phyloP scores from a whole-genome alignment of 768 basidiomycete genomes.

The Russula ochroleuca region DNA sequence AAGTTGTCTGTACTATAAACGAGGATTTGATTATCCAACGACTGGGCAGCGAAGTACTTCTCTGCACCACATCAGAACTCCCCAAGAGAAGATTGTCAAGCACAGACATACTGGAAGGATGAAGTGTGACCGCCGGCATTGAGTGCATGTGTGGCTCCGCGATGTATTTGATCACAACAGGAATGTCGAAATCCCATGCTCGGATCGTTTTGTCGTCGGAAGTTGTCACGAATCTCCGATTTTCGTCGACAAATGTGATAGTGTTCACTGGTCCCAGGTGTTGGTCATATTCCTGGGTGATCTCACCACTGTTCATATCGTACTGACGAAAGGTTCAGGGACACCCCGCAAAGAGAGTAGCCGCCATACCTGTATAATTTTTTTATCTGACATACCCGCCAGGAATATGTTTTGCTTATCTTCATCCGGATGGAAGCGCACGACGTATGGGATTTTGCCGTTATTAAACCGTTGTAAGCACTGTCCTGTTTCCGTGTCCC shows the following conservation, averaged over 20 bases:
- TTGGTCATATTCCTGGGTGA: conserved; percentile 97
- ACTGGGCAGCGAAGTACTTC: conserved; percentile 97
- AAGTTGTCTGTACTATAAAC: conserved; percentile 98
- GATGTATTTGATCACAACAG: conserved; percentile 99
- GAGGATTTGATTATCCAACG: conserved; percentile 96
- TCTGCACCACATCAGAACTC: conserved; percentile 43
- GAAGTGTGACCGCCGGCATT: conserved; percentile 96
- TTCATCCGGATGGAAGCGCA: conserved; percentile 92
- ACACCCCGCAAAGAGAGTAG: conserved; percentile 11
- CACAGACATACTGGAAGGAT: conserved; percentile 81
- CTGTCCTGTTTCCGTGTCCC: conserved; percentile 99
- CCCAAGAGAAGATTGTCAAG: conserved; percentile 10
- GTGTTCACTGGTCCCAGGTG: conserved; percentile 98
- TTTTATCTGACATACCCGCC: conserved; percentile 99
- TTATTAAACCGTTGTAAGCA: conserved; percentile 96
- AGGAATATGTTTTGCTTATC: conserved; percentile 96
- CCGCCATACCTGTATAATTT: conserved; percentile 84
- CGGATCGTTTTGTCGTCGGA: conserved; percentile 99
- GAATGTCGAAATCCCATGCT: conserved; percentile 99
- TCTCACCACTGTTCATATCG: conserved; percentile 91
- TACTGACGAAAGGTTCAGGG: conserved; percentile 50
- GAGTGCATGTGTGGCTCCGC: conserved; percentile 99
- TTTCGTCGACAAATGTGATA: conserved; percentile 98
- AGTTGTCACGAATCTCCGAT: conserved; percentile 94
- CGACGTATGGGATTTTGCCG: conserved; percentile 94